phyloP scores from a whole-genome alignment of 1,284 basidiomycete genomes.

The Peniophora sp. region DNA sequence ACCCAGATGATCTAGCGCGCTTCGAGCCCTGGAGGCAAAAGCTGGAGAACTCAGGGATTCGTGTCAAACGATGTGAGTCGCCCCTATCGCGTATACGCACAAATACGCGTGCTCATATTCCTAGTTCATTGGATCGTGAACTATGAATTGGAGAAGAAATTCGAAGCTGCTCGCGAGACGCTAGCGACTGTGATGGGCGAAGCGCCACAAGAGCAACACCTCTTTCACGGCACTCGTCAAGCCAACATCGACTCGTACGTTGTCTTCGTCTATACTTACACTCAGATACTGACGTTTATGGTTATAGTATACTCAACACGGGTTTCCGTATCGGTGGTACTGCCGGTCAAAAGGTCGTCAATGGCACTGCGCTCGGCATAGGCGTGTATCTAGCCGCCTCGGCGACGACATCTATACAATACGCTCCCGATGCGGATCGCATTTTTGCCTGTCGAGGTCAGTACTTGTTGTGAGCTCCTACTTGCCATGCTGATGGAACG shows the following conservation, averaged over 20 bases:
- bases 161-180: constrained; percentile 9
- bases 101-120: background rate
- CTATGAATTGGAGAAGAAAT: constrained; percentile 14
- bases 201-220: constrained; percentile 8
- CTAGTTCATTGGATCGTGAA: constrained; percentile 16
- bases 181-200: constrained; percentile 6
- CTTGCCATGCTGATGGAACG: too few relatives aligned
- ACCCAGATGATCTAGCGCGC: background rate
- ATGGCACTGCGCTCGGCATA: constrained; percentile 9
- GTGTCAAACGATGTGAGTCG: background rate
- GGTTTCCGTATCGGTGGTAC: constrained; percentile 6
- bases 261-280: too few relatives aligned
- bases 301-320: too few relatives aligned
- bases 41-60: constrained; percentile 1
- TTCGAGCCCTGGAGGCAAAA: constrained; percentile 7
- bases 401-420: constrained; percentile 6
- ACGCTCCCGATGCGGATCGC: constrained; percentile 6
- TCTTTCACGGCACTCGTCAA: constrained; percentile 12
- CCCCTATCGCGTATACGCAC: too few relatives aligned
- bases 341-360: constrained; percentile 4
- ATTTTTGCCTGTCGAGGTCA: constrained; percentile 13
- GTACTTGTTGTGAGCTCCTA: background rate
- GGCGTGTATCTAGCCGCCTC: constrained; percentile 13
- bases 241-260: too few relatives aligned
- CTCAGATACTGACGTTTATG: too few relatives aligned